phyloP scores from a whole-genome alignment of 768 basidiomycete species.

The Candolleomyces eurysporus region DNA sequence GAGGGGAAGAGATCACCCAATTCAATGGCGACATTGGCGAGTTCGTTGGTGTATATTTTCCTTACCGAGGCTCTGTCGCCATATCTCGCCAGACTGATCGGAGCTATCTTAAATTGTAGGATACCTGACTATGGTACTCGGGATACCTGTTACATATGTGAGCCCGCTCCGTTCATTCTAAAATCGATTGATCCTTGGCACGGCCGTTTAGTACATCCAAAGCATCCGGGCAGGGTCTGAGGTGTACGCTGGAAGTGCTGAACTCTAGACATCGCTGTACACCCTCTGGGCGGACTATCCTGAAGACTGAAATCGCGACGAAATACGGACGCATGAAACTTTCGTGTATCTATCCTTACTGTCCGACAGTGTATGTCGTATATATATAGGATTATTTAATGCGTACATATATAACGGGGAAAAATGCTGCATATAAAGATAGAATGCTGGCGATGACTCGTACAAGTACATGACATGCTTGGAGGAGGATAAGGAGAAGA shows the following conservation, averaged over 20 bases:
- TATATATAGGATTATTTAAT: too few species aligned
- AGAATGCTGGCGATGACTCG: not conserved
- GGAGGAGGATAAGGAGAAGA: too few species aligned
- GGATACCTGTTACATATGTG: constrained; percentile 48
- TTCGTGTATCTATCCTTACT: not conserved
- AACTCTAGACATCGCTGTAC: constrained; percentile 34
- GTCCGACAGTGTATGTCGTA: too few species aligned
- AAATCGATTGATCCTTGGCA: not conserved
- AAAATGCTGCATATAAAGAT: constrained; percentile 3
- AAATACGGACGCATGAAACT: too few species aligned
- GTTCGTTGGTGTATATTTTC: constrained; percentile 46
- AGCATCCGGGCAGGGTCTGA: constrained; percentile 56
- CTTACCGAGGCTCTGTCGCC: not conserved
- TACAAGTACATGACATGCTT: not conserved
- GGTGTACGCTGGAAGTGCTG: constrained; percentile 50
- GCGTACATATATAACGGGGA: not conserved
- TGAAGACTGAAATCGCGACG: not conserved
- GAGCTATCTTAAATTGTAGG: constrained; percentile 24
- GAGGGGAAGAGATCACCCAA: constrained; percentile 41
- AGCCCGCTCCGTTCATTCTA: not conserved
- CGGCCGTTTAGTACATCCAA: constrained; percentile 43
- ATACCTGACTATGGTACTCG: constrained; percentile 44
- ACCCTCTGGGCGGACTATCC: constrained; percentile 11
- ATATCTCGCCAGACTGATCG: not conserved
- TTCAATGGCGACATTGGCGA: constrained; percentile 52